These are phyloP conservation scores for Phytophthora agathidicida DNA, from an alignment of 352 stramenopile species.

Conservation along the genomic window DNA sequence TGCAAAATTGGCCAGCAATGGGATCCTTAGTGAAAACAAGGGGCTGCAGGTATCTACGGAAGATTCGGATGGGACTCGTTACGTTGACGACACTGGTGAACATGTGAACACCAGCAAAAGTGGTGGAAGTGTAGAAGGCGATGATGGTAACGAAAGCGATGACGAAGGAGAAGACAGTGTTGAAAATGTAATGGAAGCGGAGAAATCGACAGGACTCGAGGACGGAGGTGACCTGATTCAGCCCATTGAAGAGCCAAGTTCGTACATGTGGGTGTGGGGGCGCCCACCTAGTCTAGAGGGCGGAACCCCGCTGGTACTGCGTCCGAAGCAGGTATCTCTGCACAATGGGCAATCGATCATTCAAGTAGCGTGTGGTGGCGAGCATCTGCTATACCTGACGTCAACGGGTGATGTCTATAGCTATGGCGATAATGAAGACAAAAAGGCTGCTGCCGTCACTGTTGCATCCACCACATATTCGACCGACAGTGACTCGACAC, in stretches of 20 bases:
- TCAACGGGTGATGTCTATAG: conserved; percentile 81
- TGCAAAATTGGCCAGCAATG: not conserved
- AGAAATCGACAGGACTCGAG: not conserved
- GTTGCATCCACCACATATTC: conserved; percentile 4
- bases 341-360: conserved; percentile 66
- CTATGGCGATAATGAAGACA: conserved; percentile 76
- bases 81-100: not conserved
- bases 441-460: conserved; percentile 33
- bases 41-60: conserved; percentile 1
- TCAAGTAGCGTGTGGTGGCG: conserved; percentile 77
- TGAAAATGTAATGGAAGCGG: conserved; percentile 12
- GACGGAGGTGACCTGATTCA: not conserved
- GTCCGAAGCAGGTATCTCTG: conserved; percentile 65
- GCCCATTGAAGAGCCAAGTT: conserved; percentile 29
- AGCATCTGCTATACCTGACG: conserved; percentile 80
- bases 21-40: not conserved
- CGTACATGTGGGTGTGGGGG: conserved; percentile 73
- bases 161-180: conserved; percentile 27
- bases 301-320: conserved; percentile 59
- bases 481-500: conserved; percentile 4
- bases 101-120: not conserved
- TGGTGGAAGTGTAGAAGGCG: conserved; percentile 5
- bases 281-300: conserved; percentile 60
- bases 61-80: not conserved
- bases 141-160: conserved; percentile 35